Evolutionary conservation across 352 stramenopile species (phyloP), one percentile per base, ranked within the genome.

Genomic region (Globisporangium splendens): DNA sequence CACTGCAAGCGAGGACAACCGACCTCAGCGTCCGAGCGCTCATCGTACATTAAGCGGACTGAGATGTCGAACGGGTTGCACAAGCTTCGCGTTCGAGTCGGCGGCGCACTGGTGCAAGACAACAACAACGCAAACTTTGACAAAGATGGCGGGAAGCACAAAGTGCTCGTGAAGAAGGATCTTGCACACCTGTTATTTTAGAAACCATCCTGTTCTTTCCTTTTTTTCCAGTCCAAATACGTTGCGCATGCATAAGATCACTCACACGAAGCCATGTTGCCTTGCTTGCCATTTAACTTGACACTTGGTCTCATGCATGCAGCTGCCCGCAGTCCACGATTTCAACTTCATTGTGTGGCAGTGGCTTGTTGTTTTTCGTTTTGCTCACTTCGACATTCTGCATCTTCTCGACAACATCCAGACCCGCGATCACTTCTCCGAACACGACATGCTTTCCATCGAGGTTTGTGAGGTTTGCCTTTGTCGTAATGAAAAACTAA

Each of bases 381-480:
- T 69, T 63, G 51, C 70, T 73, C 24, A 89, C 79, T 35, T 86
- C 62, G 7, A 89, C 79, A 39, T 70, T 74, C 54, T 89, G 79
- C 70, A 91, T 88, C 18, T 65, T 56, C 59, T 89, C 77, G 17
- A 91, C 79, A 13, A 91, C 66, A n/a, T 86, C 75, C 31, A 89
- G 70, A 18, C 82, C 79, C 28, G 95, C 82, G 43, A 97, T 65
- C 14, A 97, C 85, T 65, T 98, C 92, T 24, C 96, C 96, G 81
- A 99, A 99, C 8, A 99, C 95, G 6, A 97, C 86, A 70, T 99
- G 96, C 73, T 98, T 98, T 35, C 84, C 89, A 77, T 99, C 93
- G 15, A 91, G 54, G 54, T 88, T 89, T 20, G 71, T 82, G 31
- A 89, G 68, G 1, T 65, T 63, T 8, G 79, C 72, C 47, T 80